These are phyloP conservation scores for Beauveria varroae DNA, from an alignment of 2,329 filamentous ascomycete species.

Conservation along the genomic window DNA sequence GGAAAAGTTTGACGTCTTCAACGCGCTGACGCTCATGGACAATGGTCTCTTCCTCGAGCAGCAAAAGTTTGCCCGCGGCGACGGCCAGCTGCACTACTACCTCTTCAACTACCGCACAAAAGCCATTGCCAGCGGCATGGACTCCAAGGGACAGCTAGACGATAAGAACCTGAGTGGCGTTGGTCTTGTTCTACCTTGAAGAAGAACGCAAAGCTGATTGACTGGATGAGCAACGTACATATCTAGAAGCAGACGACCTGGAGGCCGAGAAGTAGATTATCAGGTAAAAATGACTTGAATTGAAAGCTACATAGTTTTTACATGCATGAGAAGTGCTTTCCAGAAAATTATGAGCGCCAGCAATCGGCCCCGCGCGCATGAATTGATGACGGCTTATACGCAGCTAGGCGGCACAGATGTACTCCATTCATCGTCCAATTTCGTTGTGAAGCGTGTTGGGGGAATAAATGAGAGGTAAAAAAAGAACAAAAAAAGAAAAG, in stretches of 20 bases:
- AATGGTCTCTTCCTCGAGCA: conserved; percentile 89
- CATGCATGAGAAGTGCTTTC: not conserved
- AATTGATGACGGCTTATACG: not conserved
- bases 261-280: not conserved
- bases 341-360: conserved; percentile 1
- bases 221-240: not conserved
- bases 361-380: not conserved
- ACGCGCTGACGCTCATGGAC: conserved; percentile 87
- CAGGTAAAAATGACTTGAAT: not conserved
- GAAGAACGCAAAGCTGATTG: not conserved
- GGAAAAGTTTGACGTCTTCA: conserved; percentile 87
- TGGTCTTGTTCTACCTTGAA: conserved; percentile 70
- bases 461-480: not conserved
- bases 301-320: conserved; percentile 1
- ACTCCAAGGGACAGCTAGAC: conserved; percentile 71
- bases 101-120: conserved; percentile 93
- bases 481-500: not conserved
- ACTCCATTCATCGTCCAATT: not conserved
- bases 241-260: not conserved
- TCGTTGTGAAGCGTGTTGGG: not conserved
- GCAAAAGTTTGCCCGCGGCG: conserved; percentile 89
- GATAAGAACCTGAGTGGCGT: conserved; percentile 74
- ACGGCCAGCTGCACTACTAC: conserved; percentile 94
- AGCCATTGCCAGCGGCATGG: conserved; percentile 77
- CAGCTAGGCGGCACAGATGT: not conserved